Percentiles rank a stretch among this genome's conserved stretches.
These are phyloP conservation scores for Diaporthe caulivora DNA, from an alignment of 2,329 filamentous ascomycete genomes.

Conservation along the genomic window DNA sequence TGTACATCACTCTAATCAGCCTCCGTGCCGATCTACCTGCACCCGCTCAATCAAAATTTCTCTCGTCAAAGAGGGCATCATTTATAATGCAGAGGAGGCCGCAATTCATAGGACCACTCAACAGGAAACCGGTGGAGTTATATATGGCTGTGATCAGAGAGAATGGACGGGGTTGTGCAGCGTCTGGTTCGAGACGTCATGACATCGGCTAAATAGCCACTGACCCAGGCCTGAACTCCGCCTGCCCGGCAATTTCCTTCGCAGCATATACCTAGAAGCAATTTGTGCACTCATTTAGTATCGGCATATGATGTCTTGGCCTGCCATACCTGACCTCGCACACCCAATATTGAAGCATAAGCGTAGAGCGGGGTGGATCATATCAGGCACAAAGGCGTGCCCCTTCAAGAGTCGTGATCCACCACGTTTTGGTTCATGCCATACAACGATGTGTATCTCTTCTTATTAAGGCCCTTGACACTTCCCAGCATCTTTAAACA, in stretches of 20 bases:
- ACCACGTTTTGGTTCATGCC: no score
- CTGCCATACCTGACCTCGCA: accelerated
- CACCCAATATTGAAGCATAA: no score
- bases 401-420: not conserved
- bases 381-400: not conserved
- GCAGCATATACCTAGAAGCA: not conserved
- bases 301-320: not conserved
- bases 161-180: not conserved
- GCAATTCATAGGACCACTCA: no score
- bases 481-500: no score
- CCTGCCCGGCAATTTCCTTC: not conserved
- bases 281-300: not conserved
- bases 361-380: not conserved
- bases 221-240: not conserved
- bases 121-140: no score
- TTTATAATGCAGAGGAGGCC: not conserved
- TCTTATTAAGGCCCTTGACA: accelerated
- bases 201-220: not conserved
- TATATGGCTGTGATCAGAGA: not conserved
- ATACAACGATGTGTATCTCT: no score
- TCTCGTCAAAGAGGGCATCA: not conserved
- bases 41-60: not conserved
- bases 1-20: not conserved
- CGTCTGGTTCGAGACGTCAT: not conserved
- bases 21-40: not conserved